A percentile compares a stretch with the other conserved stretches of the same genome.
These are phyloP conservation scores for Castanospermum australe DNA, from an alignment of 306 rosid species.

Conservation along the genomic window DNA sequence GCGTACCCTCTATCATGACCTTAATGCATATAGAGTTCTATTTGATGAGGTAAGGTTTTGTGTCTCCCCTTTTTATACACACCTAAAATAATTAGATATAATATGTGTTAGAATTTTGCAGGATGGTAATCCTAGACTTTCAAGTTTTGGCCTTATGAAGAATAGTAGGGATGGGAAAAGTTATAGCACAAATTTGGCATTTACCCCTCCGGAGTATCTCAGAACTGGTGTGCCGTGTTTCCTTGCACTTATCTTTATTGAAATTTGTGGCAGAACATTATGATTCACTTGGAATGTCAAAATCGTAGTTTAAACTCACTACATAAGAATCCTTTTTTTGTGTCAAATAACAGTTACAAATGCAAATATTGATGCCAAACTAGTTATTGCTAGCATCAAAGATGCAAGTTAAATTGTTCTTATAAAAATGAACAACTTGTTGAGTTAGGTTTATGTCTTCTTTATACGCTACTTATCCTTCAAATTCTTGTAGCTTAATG, in stretches of 20 bases:
- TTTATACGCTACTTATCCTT: neutral
- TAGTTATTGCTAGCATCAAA: neutral
- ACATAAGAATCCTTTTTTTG: neutral
- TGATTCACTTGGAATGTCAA: neutral
- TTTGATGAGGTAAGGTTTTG: constrained; percentile 62
- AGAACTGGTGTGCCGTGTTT: constrained; percentile 60
- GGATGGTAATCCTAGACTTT: constrained; percentile 85
- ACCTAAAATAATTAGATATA: constrained; percentile 11
- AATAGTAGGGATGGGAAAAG: constrained; percentile 88
- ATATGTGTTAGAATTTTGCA: constrained; percentile 44
- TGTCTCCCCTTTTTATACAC: neutral
- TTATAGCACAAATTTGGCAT: constrained; percentile 83
- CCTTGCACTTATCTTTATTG: neutral
- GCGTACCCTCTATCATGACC: constrained; percentile 78
- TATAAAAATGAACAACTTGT: neutral
- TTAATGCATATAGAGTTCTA: constrained; percentile 80
- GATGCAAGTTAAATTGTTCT: neutral
- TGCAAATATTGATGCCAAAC: too few relatives aligned
- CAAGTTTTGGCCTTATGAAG: constrained; percentile 81
- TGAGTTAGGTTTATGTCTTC: neutral
- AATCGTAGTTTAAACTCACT: neutral
- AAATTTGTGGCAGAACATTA: neutral
- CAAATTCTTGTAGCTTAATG: neutral
- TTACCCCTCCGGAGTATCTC: constrained; percentile 89
- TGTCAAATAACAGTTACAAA: neutral